Evolutionary conservation across 1,284 basidiomycete genomes (phyloP).

Genomic region (Sphaerobolus stellatus): DNA sequence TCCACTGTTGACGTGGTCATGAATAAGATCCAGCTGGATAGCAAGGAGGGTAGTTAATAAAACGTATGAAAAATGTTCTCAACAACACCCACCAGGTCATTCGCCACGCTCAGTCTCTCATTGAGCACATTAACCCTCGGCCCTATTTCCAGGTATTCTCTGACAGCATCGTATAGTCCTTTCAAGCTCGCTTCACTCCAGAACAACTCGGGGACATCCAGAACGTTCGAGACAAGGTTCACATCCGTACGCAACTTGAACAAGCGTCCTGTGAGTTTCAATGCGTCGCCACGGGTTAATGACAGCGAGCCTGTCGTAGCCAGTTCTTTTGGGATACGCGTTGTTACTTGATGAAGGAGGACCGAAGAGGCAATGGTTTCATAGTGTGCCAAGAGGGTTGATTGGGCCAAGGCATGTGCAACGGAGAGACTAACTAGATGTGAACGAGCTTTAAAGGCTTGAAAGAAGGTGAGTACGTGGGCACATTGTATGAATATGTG

Average conservation of each 20-base stretch:
- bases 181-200: constrained; percentile 93
- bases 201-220: constrained; percentile 93
- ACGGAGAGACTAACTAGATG: constrained; percentile 88
- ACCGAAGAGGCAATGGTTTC: constrained; percentile 81
- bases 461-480: neutral
- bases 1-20: constrained; percentile 88
- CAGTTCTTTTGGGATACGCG: constrained; percentile 84
- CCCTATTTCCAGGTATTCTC: constrained; percentile 94
- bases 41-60: constrained; percentile 13
- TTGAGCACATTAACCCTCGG: constrained; percentile 85
- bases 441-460: constrained; percentile 86
- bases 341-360: constrained; percentile 73
- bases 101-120: constrained; percentile 84
- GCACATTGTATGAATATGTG: neutral
- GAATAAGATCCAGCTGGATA: constrained; percentile 83
- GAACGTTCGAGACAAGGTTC: constrained; percentile 90
- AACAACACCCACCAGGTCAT: constrained; percentile 69
- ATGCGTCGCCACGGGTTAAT: constrained; percentile 78
- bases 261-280: constrained; percentile 83
- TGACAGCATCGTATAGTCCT: constrained; percentile 88
- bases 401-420: constrained; percentile 92
- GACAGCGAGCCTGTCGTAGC: constrained; percentile 77
- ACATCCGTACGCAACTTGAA: constrained; percentile 91
- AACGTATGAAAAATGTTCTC: constrained; percentile 8
- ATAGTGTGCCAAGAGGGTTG: constrained; percentile 87